Conservation (phyloP, 2,329 filamentous ascomycete species). For the Fusarium longipes region DNA sequence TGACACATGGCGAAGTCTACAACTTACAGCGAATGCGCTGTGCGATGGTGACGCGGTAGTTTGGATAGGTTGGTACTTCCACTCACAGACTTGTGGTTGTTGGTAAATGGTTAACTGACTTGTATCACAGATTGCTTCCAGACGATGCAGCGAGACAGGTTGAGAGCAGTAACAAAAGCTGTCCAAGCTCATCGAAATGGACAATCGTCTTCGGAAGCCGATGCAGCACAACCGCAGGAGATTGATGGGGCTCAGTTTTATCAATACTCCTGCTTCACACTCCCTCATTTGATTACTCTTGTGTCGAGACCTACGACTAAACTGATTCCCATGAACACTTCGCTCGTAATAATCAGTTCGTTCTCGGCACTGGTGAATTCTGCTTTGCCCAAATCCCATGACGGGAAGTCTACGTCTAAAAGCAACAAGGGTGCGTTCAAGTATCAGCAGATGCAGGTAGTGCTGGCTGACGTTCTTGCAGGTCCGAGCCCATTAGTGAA, state of each 20-base stretch:
- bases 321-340: conserved; percentile 71
- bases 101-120: conserved; percentile 13
- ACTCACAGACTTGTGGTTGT: background rate
- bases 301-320: conserved; percentile 72
- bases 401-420: conserved; percentile 53
- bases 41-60: conserved; percentile 71
- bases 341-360: conserved; percentile 81
- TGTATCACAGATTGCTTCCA: conserved; percentile 60
- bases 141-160: conserved; percentile 47
- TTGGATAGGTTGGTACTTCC: conserved; percentile 78
- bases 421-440: conserved; percentile 53
- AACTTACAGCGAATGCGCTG: conserved; percentile 74
- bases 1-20: conserved; percentile 67
- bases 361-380: conserved; percentile 81
- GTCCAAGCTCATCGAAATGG: conserved; percentile 20
- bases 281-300: conserved; percentile 80
- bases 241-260: conserved; percentile 52
- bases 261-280: conserved; percentile 66
- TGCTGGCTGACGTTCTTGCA: conserved; percentile 36
- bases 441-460: conserved; percentile 12
- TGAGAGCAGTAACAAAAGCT: conserved; percentile 44
- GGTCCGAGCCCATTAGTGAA: conserved; percentile 55
- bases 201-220: conserved; percentile 10
- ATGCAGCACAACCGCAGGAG: conserved; percentile 25
- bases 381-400: conserved; percentile 74